Conservation (phyloP, 1,139 yeast genomes). For the Debaryomyces nepalensis region DNA sequence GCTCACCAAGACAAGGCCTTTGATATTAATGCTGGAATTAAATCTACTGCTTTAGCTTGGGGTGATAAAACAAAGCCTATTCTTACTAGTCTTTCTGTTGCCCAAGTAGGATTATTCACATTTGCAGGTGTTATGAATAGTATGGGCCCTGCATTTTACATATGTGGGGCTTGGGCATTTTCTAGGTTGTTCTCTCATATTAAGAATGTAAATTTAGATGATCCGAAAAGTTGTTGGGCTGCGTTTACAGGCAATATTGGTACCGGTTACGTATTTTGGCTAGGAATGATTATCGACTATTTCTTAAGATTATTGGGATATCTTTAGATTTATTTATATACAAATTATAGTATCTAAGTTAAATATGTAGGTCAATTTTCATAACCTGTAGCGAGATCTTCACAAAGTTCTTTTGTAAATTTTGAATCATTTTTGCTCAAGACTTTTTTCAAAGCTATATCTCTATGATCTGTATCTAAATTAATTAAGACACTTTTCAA, state of each 20-base stretch:
- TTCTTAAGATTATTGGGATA: conserved; percentile 52
- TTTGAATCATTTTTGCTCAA: conserved; percentile 35
- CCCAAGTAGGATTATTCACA: conserved; percentile 67
- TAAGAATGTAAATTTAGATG: conserved; percentile 70
- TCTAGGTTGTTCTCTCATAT: conserved; percentile 71
- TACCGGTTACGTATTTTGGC: conserved; percentile 79
- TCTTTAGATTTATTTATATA: conserved; percentile 25
- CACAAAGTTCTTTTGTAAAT: conserved; percentile 23
- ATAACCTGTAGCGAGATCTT: conserved; percentile 12
- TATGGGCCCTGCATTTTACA: conserved; percentile 83
- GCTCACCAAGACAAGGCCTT: conserved; percentile 96
- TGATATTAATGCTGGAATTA: conserved; percentile 87
- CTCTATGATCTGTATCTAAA: conserved; percentile 26
- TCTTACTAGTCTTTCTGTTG: conserved; percentile 61
- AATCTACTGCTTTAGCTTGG: conserved; percentile 95
- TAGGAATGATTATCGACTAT: conserved; percentile 80
- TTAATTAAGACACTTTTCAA: conserved; percentile 28
- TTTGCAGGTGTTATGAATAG: conserved; percentile 81
- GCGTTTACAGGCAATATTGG: conserved; percentile 76
- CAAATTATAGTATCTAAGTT: background rate
- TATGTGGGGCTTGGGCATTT: conserved; percentile 70
- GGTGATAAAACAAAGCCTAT: conserved; percentile 76
- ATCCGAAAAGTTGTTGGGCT: conserved; percentile 82
- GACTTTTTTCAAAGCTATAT: conserved; percentile 30
- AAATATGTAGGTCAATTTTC: conserved; percentile 2